Percentiles rank a stretch among this genome's conserved stretches.
phyloP scores from a whole-genome alignment of 352 stramenopile species.

The Phytophthora pseudosyringae region DNA sequence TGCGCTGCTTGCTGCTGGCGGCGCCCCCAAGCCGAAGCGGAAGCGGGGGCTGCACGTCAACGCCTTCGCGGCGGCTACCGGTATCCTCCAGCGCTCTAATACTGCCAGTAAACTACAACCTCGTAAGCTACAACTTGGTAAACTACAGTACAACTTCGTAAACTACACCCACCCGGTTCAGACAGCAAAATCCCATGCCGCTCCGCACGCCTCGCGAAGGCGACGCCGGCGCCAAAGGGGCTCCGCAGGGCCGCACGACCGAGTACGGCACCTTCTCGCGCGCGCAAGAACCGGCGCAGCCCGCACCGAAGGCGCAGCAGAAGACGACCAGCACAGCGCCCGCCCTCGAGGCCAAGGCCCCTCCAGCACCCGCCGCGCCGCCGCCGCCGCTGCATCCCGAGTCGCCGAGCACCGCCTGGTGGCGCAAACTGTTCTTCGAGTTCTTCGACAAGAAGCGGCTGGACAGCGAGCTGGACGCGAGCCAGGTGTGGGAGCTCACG shows the following conservation, averaged over 20 bases:
- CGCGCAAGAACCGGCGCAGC: background rate
- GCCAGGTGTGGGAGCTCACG: slow-evolving; percentile 61
- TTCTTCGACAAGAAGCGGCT: slow-evolving; percentile 43
- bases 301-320: slow-evolving; percentile 5
- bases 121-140: too few relatives aligned
- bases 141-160: too few relatives aligned
- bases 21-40: too few relatives aligned
- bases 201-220: slow-evolving; percentile 13
- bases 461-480: slow-evolving; percentile 38
- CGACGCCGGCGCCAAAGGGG: slow-evolving; percentile 2
- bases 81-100: too few relatives aligned
- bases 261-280: slow-evolving; percentile 31
- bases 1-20: too few relatives aligned
- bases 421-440: slow-evolving; percentile 50
- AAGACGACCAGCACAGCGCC: background rate
- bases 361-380: slow-evolving; percentile 1
- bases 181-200: slow-evolving; percentile 19
- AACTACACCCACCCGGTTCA: too few relatives aligned
- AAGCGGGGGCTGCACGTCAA: too few relatives aligned
- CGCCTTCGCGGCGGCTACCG: too few relatives aligned
- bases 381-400: slow-evolving; percentile 36
- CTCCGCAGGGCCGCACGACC: slow-evolving; percentile 12
- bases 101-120: too few relatives aligned
- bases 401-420: slow-evolving; percentile 39
- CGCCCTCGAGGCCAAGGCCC: background rate